phyloP scores from a whole-genome alignment of 78 protist genomes.

The Dictyostelium purpureum region DNA sequence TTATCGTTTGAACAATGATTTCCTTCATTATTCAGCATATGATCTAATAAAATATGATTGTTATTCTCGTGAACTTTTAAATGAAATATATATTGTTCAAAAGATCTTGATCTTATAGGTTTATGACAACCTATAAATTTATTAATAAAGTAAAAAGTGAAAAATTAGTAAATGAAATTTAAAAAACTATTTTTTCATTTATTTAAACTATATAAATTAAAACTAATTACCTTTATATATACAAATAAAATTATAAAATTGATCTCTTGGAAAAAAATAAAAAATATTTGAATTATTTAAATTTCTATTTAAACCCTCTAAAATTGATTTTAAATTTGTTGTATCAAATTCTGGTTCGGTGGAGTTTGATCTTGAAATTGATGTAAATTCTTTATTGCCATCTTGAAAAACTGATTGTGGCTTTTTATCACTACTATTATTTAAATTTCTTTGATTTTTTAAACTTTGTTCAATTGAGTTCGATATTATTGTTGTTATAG shows the following conservation, averaged over 20 bases:
- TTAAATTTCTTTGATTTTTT: too few relatives aligned
- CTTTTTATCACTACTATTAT: slow-evolving; percentile 1
- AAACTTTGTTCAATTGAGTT: too few relatives aligned
- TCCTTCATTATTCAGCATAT: neutral
- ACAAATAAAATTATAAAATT: slow-evolving; percentile 61
- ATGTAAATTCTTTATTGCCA: too few relatives aligned
- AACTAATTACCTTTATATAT: slow-evolving; percentile 41
- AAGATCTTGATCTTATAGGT: slow-evolving; percentile 37
- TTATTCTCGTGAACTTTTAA: slow-evolving; percentile 36
- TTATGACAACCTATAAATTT: slow-evolving; percentile 44
- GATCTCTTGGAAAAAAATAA: slow-evolving; percentile 64
- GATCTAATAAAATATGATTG: neutral
- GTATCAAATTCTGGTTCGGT: neutral
- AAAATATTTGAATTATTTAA: slow-evolving; percentile 4
- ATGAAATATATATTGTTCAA: slow-evolving; percentile 58
- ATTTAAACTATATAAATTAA: too few relatives aligned
- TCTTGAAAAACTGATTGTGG: too few relatives aligned
- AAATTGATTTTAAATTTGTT: neutral
- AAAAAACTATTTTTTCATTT: neutral
- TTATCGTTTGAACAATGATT: neutral
- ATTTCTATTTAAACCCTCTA: neutral
- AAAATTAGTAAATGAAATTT: neutral
- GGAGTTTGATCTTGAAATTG: neutral
- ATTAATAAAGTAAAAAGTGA: too few relatives aligned
- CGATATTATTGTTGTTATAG: too few relatives aligned